Conservation (phyloP, 108 stramenopile genomes). For the Parietichytrium sp. region DNA sequence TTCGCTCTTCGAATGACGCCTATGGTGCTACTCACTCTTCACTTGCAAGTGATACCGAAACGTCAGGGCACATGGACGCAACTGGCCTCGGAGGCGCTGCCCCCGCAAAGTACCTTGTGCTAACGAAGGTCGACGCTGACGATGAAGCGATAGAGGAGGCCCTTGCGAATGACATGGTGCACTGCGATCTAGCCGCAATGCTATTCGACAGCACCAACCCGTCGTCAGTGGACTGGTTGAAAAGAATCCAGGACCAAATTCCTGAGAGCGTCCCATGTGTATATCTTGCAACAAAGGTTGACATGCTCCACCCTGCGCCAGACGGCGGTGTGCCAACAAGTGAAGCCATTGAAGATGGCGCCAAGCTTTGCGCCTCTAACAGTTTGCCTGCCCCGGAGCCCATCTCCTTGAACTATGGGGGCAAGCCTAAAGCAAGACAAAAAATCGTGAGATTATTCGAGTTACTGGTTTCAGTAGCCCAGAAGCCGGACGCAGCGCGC, state of each 20-base stretch:
- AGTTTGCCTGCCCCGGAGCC: constrained; percentile 11
- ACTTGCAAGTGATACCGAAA: no score
- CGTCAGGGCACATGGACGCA: background rate
- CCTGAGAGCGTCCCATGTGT: constrained; percentile 6
- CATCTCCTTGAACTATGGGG: background rate
- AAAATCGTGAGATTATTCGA: constrained; percentile 5
- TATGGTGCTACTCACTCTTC: no score
- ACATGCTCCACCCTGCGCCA: background rate
- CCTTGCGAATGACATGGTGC: constrained; percentile 10
- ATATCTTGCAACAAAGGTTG: constrained; percentile 28
- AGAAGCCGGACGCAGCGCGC: background rate
- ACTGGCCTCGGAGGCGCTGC: background rate
- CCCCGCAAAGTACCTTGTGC: background rate
- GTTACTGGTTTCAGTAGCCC: background rate
- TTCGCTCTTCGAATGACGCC: no score
- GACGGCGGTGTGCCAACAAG: background rate
- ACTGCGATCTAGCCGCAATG: constrained; percentile 33
- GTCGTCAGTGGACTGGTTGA: constrained; percentile 21
- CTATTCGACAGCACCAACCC: constrained; percentile 35
- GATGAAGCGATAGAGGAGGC: constrained; percentile 38
- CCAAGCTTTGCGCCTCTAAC: constrained; percentile 29
- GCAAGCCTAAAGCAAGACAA: background rate
- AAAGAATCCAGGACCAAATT: background rate
- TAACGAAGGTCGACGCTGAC: constrained; percentile 26
- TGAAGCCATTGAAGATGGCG: constrained; percentile 16